Evolutionary conservation across 2,329 filamentous ascomycete species (phyloP).

Genomic region (Hymenotorrendiella dingleyae): DNA sequence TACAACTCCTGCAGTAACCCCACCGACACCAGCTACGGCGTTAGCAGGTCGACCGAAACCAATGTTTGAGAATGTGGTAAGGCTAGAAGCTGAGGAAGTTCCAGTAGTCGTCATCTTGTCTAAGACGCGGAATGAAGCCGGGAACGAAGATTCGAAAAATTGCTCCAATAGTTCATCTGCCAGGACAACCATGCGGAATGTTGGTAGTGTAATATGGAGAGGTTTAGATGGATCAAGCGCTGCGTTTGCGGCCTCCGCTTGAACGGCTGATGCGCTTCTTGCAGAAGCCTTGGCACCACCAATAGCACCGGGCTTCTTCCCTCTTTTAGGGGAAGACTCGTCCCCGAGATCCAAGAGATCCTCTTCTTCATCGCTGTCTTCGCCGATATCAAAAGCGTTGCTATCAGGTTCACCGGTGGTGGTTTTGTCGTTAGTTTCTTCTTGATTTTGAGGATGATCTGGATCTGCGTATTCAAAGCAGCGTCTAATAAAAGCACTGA

Average conservation of each 20-base stretch:
- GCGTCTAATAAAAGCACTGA: conserved; percentile 89
- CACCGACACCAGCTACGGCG: conserved; percentile 33
- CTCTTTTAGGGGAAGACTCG: conserved; percentile 31
- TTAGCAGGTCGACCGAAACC: conserved; percentile 45
- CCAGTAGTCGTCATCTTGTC: conserved; percentile 45
- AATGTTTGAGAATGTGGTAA: conserved; percentile 80
- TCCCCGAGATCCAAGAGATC: conserved; percentile 56
- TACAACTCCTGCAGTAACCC: conserved; percentile 25
- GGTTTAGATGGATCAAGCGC: conserved; percentile 91
- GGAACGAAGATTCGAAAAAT: conserved; percentile 96
- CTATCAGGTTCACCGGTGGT: conserved; percentile 31
- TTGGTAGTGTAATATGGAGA: conserved; percentile 90
- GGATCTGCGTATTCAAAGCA: conserved; percentile 99
- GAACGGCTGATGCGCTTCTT: conserved; percentile 51
- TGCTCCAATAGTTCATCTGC: conserved; percentile 93
- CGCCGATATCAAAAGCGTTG: conserved; percentile 68
- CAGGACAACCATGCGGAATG: conserved; percentile 97
- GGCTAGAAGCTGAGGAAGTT: conserved; percentile 54
- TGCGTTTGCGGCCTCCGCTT: conserved; percentile 74
- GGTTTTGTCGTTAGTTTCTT: conserved; percentile 30
- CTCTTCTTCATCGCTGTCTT: conserved; percentile 56
- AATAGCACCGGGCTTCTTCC: conserved; percentile 25
- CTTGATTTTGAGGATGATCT: conserved; percentile 63
- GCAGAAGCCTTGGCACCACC: conserved; percentile 17
- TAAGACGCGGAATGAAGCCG: conserved; percentile 83